Evolutionary conservation across 352 stramenopile genomes (phyloP).

Genomic region (Phytophthora kernoviae): DNA sequence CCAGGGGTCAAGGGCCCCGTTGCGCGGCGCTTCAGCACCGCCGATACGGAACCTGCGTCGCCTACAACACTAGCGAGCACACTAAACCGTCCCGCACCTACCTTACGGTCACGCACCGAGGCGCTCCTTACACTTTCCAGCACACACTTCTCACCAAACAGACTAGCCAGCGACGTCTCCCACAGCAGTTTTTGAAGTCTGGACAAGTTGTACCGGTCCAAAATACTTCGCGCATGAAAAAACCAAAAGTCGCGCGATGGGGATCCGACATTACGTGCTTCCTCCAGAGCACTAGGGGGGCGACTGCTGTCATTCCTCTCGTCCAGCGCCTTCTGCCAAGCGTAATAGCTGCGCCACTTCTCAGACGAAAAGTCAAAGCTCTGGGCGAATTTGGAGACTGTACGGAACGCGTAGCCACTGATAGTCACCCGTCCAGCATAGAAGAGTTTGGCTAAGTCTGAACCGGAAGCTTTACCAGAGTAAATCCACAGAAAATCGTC

Average conservation of each 20-base stretch:
- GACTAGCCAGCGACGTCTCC: constrained; percentile 68
- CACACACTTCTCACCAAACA: constrained; percentile 70
- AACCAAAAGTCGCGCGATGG: constrained; percentile 78
- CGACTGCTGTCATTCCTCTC: constrained; percentile 35
- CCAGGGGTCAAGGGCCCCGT: constrained; percentile 21
- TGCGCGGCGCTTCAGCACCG: constrained; percentile 25
- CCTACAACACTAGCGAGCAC: constrained; percentile 31
- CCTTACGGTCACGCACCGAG: constrained; percentile 16
- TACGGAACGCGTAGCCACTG: constrained; percentile 82
- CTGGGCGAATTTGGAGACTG: constrained; percentile 79
- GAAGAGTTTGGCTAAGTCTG: constrained; percentile 80
- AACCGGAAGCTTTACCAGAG: constrained; percentile 81
- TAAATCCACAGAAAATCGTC: constrained; percentile 89
- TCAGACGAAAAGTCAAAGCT: constrained; percentile 89
- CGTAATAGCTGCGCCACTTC: constrained; percentile 80
- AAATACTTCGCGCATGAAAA: constrained; percentile 59
- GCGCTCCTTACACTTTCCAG: constrained; percentile 51
- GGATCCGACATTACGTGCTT: constrained; percentile 53
- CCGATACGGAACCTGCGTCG: constrained; percentile 20
- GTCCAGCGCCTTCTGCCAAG: constrained; percentile 54
- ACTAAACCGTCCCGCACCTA: constrained; percentile 21
- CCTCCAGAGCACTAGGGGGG: constrained; percentile 39
- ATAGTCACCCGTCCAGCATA: constrained; percentile 80
- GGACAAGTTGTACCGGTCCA: constrained; percentile 69
- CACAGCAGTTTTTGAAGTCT: constrained; percentile 77